Base-by-base conservation (phyloP, 2,329 filamentous ascomycete genomes). In the Pestalotiopsis sp. region DNA sequence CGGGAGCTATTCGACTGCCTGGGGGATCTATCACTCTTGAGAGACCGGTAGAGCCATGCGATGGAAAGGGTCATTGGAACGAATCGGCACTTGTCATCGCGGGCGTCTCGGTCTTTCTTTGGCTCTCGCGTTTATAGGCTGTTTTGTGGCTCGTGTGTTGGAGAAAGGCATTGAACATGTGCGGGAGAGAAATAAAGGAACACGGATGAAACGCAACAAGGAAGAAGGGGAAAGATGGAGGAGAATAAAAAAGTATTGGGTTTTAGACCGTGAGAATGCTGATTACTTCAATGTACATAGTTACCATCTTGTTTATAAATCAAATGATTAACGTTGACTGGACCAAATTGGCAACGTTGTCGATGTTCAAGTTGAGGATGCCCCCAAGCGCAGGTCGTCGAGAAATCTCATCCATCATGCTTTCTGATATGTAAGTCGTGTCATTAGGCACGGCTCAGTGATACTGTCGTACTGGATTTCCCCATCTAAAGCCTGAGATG, bases 1-100 rank as follows among this genome's bases (percentile, higher is more conserved):
- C 2, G n/a, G 13, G 12, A 59, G 13, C 4, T 60, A 41, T 17
- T 27, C 56, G 38, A 66, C 64, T 11, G 64, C 31, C n/a, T 66
- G 64, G 64, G 64, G 64, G 3, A 56, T 66, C 14, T 66, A 66
- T 23, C 56, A 66, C 23, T 59, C 64, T 4, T 66, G 56, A 60
- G 7, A n/a, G 1, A n/a, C n/a, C n/a, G 3, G 6, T 6, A n/a
- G 17, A 36, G 7, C 31, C 5, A 6, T 9, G 45, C 20, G 45
- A 9, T 6, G 45, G 7, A 7, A n/a, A n/a, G 23, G 45, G 12
- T 17, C 6, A n/a, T 45, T 1, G 5, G 45, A 23, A 4, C 45
- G 20, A 20, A 2, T 52, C 17, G 9, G 45, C 1, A n/a, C 17
- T 52, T 52, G 20, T 9, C 6, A 52, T 4, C 27, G 27, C 27